phyloP scores from a whole-genome alignment of 345 rosid species.

The Rhodamnia rubescens region DNA sequence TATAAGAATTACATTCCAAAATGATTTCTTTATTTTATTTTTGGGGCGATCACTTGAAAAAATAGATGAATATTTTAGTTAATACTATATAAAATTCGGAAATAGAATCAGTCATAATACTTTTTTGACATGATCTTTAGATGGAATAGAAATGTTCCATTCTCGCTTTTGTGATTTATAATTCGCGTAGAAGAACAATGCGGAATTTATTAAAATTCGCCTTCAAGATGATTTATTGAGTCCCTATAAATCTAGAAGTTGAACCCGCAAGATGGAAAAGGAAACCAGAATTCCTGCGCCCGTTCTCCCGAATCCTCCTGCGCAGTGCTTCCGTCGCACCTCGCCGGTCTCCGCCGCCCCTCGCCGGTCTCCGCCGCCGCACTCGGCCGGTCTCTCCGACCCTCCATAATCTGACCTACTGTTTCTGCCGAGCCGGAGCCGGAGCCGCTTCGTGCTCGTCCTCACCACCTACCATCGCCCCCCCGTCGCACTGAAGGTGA shows the following conservation, averaged over 20 bases:
- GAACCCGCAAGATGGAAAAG: neutral
- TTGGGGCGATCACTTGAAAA: neutral
- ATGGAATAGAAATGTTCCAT: too few relatives aligned
- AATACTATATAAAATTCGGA: neutral
- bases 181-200: too few relatives aligned
- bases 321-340: neutral
- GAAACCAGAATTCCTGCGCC: neutral
- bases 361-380: neutral
- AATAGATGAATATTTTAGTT: neutral
- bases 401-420: neutral
- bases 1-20: fast-evolving
- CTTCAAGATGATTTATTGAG: too few relatives aligned
- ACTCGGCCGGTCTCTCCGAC: neutral
- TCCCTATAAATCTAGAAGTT: neutral
- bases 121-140: too few relatives aligned
- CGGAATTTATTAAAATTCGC: too few relatives aligned
- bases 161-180: too few relatives aligned
- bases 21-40: neutral
- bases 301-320: neutral
- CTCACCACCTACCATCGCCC: neutral
- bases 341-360: neutral
- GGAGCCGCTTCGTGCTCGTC: neutral
- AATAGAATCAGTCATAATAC: too few relatives aligned
- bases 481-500: neutral
- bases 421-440: neutral